Percentiles rank a stretch among this genome's conserved stretches.
Evolutionary conservation across 202 grass and related monocot genomes (phyloP).

Genomic region (Dendrocalamus latiflorus): DNA sequence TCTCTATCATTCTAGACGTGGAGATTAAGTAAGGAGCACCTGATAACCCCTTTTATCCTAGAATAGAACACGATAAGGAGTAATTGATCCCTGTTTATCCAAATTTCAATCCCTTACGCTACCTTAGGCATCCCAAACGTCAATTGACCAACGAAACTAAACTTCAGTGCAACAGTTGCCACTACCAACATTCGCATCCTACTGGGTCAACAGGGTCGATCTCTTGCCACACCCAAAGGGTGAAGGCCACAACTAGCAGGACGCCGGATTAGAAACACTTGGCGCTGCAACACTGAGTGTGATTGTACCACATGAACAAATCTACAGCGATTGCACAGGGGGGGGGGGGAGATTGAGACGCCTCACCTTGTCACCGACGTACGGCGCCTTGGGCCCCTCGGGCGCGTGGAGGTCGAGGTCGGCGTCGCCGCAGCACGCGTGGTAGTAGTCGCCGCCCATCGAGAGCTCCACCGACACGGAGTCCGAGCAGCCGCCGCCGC

Average conservation of each 20-base stretch:
- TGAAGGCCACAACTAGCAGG: background rate
- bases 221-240: background rate
- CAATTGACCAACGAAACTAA: background rate
- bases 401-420: slow-evolving; percentile 41
- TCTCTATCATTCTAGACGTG: background rate
- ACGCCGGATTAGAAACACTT: background rate
- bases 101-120: background rate
- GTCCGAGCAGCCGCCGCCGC: slow-evolving; percentile 31
- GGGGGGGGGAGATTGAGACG: background rate
- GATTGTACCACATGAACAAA: background rate
- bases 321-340: background rate
- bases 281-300: background rate
- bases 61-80: background rate
- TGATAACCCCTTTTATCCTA: background rate
- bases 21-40: background rate
- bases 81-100: background rate
- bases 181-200: background rate
- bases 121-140: background rate
- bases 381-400: slow-evolving; percentile 60
- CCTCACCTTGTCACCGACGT: slow-evolving; percentile 65
- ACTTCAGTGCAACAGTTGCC: background rate
- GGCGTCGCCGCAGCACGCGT: slow-evolving; percentile 37
- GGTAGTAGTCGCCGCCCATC: slow-evolving; percentile 59
- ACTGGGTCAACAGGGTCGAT: background rate
- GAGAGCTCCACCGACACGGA: slow-evolving; percentile 41